Evolutionary conservation across 805 yeast genomes (phyloP).

Genomic region (Kodamaea hsintzibuensis): DNA sequence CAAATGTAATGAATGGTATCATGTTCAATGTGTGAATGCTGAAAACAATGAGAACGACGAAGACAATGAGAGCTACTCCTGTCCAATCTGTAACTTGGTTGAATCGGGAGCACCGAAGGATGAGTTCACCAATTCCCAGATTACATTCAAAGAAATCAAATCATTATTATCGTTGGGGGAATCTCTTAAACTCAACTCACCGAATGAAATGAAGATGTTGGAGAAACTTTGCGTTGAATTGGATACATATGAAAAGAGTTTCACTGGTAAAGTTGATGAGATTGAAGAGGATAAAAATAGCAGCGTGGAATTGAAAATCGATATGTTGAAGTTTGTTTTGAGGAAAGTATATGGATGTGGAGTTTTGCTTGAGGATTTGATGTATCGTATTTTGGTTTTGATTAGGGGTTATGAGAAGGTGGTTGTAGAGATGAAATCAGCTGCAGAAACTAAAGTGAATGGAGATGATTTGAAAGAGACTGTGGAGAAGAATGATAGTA

Average conservation of each 20-base stretch:
- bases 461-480: not conserved
- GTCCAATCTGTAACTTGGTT: conserved; percentile 34
- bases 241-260: conserved; percentile 8
- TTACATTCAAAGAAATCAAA: conserved; percentile 1
- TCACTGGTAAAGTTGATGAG: conserved; percentile 12
- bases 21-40: conserved; percentile 53
- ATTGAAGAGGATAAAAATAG: conserved; percentile 12
- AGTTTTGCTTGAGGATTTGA: conserved; percentile 23
- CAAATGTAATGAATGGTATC: conserved; percentile 71
- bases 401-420: conserved; percentile 14
- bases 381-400: conserved; percentile 14
- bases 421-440: not conserved
- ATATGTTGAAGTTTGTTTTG: conserved; percentile 23
- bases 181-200: conserved; percentile 20
- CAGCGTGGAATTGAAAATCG: conserved; percentile 17
- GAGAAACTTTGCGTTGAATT: conserved; percentile 17
- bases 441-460: not conserved
- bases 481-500: not conserved
- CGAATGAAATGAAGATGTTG: conserved; percentile 21
- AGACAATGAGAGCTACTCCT: conserved; percentile 26
- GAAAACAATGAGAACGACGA: conserved; percentile 9
- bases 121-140: conserved; percentile 3
- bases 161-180: conserved; percentile 14
- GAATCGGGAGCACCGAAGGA: conserved; percentile 18
- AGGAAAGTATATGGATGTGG: conserved; percentile 36